Percentiles rank a stretch among this genome's conserved stretches.
These are phyloP conservation scores for Ceriops decandra DNA, from an alignment of 345 rosid species.

Conservation along the genomic window DNA sequence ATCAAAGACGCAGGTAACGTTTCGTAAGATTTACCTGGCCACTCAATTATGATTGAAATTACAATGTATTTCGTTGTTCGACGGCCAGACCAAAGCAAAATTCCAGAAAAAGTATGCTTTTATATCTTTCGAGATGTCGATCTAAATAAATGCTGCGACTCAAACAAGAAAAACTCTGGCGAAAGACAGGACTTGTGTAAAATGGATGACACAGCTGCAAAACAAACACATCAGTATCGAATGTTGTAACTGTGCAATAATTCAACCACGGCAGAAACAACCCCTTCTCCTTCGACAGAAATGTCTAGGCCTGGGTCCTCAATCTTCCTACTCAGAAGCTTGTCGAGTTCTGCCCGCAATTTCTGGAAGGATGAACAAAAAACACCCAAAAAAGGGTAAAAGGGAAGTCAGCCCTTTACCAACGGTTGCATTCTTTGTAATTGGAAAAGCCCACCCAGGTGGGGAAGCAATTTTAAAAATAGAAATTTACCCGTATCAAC, in stretches of 20 bases:
- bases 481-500: constrained; percentile 56
- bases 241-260: constrained; percentile 48
- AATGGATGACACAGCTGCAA: background rate
- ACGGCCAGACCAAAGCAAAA: too few relatives aligned
- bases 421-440: background rate
- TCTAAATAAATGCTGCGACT: background rate
- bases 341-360: constrained; percentile 75
- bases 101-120: too few relatives aligned
- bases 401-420: background rate
- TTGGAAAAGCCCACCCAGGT: background rate
- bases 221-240: background rate
- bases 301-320: constrained; percentile 82
- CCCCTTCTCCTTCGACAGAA: constrained; percentile 73
- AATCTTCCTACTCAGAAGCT: constrained; percentile 73
- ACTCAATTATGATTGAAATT: too few relatives aligned
- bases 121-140: too few relatives aligned
- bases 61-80: too few relatives aligned
- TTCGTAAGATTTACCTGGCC: too few relatives aligned
- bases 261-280: constrained; percentile 82
- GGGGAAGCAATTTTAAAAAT: background rate
- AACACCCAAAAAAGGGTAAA: background rate
- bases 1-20: too few relatives aligned
- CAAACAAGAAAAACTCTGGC: background rate
- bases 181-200: background rate
- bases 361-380: constrained; percentile 39